Conservation (phyloP, 2,329 filamentous ascomycete genomes). For the Bipolaris victoriae region DNA sequence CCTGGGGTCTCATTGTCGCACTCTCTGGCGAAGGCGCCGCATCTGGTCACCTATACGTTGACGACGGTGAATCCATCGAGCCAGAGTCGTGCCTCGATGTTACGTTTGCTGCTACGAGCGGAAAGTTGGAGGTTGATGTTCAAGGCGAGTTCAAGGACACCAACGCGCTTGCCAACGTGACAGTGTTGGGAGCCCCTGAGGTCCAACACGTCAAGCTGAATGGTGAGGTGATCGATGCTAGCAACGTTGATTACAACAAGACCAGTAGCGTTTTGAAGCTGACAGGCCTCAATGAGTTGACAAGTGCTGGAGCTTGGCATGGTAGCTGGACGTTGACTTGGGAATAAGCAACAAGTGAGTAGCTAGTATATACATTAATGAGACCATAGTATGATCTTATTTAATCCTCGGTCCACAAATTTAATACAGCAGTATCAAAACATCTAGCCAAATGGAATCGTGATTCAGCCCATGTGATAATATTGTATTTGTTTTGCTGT, state of each 20-base stretch:
- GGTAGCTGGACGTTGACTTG: conserved; percentile 64
- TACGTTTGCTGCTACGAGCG: conserved; percentile 54
- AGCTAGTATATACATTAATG: not conserved
- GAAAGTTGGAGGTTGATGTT: conserved; percentile 56
- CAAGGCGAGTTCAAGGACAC: conserved; percentile 62
- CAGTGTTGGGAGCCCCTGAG: conserved; percentile 63
- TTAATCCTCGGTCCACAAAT: conserved; percentile 1
- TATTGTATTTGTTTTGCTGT: not conserved
- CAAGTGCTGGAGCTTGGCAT: conserved; percentile 63
- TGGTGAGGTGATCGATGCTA: conserved; percentile 51
- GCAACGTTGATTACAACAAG: conserved; percentile 58
- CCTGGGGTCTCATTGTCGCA: conserved; percentile 71
- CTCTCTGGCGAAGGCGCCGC: conserved; percentile 63
- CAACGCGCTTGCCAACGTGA: conserved; percentile 67
- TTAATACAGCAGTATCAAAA: not conserved
- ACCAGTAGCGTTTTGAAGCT: conserved; percentile 59
- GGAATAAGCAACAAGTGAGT: conserved; percentile 45
- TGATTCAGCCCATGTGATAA: not conserved
- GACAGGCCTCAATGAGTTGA: conserved; percentile 57
- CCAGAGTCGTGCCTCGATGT: conserved; percentile 64
- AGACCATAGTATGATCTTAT: not conserved
- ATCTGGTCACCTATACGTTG: conserved; percentile 69
- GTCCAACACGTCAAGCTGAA: conserved; percentile 56
- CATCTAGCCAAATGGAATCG: not conserved
- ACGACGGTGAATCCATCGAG: conserved; percentile 73